Evolutionary conservation across 1,139 yeast genomes (phyloP), one percentile per base, ranked within the genome.

Genomic region (Yamadazyma oceani): DNA sequence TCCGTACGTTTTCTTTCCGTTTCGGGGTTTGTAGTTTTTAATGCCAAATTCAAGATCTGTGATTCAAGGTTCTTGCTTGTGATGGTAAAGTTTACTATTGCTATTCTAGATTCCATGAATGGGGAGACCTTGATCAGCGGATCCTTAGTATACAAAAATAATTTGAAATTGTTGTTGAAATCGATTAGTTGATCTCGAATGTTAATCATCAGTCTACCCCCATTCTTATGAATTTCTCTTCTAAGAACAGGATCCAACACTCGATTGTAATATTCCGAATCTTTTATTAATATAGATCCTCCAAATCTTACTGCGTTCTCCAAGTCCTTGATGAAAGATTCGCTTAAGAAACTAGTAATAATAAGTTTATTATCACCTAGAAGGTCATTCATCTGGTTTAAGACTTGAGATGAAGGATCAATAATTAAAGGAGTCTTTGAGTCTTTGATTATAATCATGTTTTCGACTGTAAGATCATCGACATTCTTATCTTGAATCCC

Each of bases 261-360:
- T 0, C 97, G 95, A 55, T 90, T 92, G 53, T 78, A 80, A 48
- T 73, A 66, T 53, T 90, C 97, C 3, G 90, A 88, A 58, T 90
- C 94, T 49, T 78, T 80, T 22, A 90, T 73, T 10, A 90, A 55
- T 8, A 90, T 64, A 0, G 75, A 54, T 4, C 88, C 89, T 7
- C 98, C 97, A 66, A 90, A 90, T 43, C 94, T 67, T 19, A 90
- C 58, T 0, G 95, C 82, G 53, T 88, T 85, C 54, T 88, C 96
- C 17, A 90, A 58, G 37, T 80, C 85, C 49, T 79, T 83, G 4
- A 75, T 56, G 55, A 83, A 85, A 0, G 83, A 76, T n/a, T 74
- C 76, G 50, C 85, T 87, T 37, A 84, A 58, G 53, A 89, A 90
- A 48, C 94, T 85, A 0, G 96, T 77, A 0, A 78, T 55, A 0